A percentile compares a stretch with the other conserved stretches of the same genome.
These are phyloP conservation scores for Acanthamoeba castellanii DNA, from an alignment of 208 protist genomes.

Conservation along the genomic window DNA sequence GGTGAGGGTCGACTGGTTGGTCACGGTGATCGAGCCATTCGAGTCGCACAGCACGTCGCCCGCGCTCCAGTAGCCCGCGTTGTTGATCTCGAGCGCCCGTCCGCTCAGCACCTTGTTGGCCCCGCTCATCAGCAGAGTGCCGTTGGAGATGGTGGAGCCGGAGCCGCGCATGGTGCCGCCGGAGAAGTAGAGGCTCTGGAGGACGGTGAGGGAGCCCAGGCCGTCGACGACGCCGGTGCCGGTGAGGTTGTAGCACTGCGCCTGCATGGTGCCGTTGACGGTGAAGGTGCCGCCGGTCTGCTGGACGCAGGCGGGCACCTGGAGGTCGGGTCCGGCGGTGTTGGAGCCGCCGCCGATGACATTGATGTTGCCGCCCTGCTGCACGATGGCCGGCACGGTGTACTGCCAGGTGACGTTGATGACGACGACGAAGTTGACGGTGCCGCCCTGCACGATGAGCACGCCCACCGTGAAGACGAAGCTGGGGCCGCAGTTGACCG, in stretches of 20 bases:
- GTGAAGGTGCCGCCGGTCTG: conserved; percentile 26
- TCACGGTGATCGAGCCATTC: conserved; percentile 38
- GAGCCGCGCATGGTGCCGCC: conserved; percentile 64
- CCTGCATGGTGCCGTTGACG: conserved; percentile 33
- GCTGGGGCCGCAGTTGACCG: conserved; percentile 46
- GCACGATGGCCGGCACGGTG: conserved; percentile 43
- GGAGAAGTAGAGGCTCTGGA: not conserved
- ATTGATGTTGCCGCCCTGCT: conserved; percentile 53
- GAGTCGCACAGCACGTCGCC: conserved; percentile 67
- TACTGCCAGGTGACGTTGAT: conserved; percentile 52
- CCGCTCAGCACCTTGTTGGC: not conserved
- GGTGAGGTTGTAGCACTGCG: conserved; percentile 48
- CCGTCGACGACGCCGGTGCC: conserved; percentile 30
- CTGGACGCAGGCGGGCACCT: conserved; percentile 35
- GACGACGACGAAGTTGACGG: conserved; percentile 62
- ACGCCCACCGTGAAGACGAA: conserved; percentile 56
- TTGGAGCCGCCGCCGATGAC: conserved; percentile 4
- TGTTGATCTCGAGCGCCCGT: conserved; percentile 5
- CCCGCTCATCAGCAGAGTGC: conserved; percentile 5
- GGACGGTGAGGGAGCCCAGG: conserved; percentile 39
- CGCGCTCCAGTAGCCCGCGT: conserved; percentile 13
- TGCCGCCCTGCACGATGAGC: conserved; percentile 48
- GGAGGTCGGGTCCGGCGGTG: not conserved
- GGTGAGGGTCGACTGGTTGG: not conserved
- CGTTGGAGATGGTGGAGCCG: conserved; percentile 25